phyloP scores from a whole-genome alignment of 441 rosid genomes.

The Bocquillonia castaneifolia region DNA sequence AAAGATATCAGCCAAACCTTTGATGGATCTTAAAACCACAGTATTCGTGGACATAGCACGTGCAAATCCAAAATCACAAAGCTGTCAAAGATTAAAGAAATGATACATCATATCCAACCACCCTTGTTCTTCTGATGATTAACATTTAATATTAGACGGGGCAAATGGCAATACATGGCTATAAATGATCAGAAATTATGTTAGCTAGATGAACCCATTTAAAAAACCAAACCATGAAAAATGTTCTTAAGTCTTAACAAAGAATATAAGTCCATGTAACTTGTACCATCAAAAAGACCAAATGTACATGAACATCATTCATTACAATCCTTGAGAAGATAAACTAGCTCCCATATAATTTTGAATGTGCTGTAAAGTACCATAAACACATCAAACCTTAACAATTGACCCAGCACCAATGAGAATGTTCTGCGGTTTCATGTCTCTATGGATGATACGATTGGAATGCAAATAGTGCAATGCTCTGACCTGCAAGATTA shows the following conservation, averaged over 20 bases:
- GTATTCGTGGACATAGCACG: slow-evolving; percentile 98
- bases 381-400: slow-evolving; percentile 48
- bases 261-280: not conserved
- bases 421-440: slow-evolving; percentile 98
- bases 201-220: not conserved
- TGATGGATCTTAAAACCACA: slow-evolving; percentile 90
- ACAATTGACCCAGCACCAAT: slow-evolving; percentile 91
- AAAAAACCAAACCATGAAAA: not conserved
- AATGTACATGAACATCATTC: not conserved
- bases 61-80: slow-evolving; percentile 98
- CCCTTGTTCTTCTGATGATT: not conserved
- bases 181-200: not conserved
- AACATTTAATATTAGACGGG: not conserved
- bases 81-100: slow-evolving; percentile 44
- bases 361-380: not conserved
- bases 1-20: slow-evolving; percentile 47
- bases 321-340: not conserved
- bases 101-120: slow-evolving; percentile 13
- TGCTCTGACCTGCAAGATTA: slow-evolving; percentile 67
- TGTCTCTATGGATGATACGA: slow-evolving; percentile 95
- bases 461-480: slow-evolving; percentile 93
- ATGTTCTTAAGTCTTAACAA: not conserved
- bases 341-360: slow-evolving; percentile 4
- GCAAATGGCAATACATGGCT: not conserved
- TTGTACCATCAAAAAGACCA: not conserved